Conservation (phyloP, 805 yeast genomes). For the Yueomyces sinensis region DNA sequence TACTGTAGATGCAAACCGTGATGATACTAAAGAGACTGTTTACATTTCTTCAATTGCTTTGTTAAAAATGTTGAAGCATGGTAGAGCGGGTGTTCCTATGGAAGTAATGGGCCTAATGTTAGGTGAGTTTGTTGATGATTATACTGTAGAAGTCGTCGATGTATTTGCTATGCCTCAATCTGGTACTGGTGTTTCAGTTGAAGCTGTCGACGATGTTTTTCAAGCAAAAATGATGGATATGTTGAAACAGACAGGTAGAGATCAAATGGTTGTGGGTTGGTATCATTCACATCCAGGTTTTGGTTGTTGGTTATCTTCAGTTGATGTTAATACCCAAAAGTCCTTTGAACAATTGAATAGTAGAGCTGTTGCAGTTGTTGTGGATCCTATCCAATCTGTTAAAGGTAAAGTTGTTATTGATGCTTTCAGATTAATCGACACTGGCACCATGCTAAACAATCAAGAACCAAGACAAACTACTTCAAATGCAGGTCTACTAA, state of each 20-base stretch:
- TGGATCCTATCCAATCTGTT: conserved; percentile 97
- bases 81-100: conserved; percentile 85
- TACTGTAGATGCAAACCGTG: conserved; percentile 61
- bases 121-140: conserved; percentile 96
- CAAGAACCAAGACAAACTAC: conserved; percentile 98
- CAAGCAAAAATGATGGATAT: conserved; percentile 99
- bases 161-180: conserved; percentile 99
- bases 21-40: conserved; percentile 93
- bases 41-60: conserved; percentile 91
- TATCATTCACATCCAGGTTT: conserved; percentile 98
- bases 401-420: conserved; percentile 98
- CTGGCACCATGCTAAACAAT: conserved; percentile 82
- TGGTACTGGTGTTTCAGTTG: conserved; percentile 97
- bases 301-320: conserved; percentile 97
- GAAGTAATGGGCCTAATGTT: conserved; percentile 96
- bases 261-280: conserved; percentile 99
- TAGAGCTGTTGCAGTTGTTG: conserved; percentile 95
- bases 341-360: conserved; percentile 92
- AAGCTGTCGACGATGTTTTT: conserved; percentile 98
- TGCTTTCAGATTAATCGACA: conserved; percentile 89
- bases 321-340: conserved; percentile 95
- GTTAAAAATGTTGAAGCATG: conserved; percentile 93
- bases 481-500: conserved; percentile 85
- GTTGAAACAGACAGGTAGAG: conserved; percentile 98
- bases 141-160: conserved; percentile 92